Evolutionary conservation across 768 basidiomycete species (phyloP), one percentile per base, ranked within the genome.

Genomic region (Lentinula guzmanii): DNA sequence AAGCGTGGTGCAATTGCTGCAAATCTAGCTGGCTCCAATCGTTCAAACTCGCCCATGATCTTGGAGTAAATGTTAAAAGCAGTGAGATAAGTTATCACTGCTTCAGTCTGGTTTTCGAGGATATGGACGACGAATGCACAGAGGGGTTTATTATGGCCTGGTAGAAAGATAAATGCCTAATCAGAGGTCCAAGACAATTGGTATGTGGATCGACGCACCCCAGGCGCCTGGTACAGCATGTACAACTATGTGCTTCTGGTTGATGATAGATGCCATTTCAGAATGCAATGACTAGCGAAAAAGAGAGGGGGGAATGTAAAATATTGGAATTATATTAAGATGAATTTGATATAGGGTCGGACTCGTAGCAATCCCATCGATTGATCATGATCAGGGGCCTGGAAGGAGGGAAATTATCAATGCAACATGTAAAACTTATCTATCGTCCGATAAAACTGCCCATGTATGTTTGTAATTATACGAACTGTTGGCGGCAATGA

Each of bases 131-230:
- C 28, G 18, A 58, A 58, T 13, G 56, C 39, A 35, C 42, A 43
- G 1, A 58, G 56, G 28, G 56, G 56, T 28, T 58, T 58, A 31
- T 58, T 58, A 41, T 58, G 56, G 16, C 56, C 56, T 58, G 21
- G 37, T 13, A 48, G 10, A 24, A 10, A 7, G n/a, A 37, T 4
- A 39, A 11, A 42, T 41, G 3, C 18, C 37, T 24, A 28, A 8
- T 11, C 1, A 33, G 28, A 24, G 8, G 18, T 21, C 39, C 15
- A 42, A 56, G 15, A n/a, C 13, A 1, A 54, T 11, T 35, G 0
- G 11, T 4, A 37, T 39, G 39, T 31, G 33, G 56, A 43, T 43
- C 15, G 28, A 43, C 42, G 21, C 10, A 58, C 56, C 56, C 56
- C 56, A 58, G 10, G 10, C 28, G 18, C 4, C 34, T 18, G 53